Evolutionary conservation across 2,329 filamentous ascomycete genomes (phyloP).

Genomic region (Trichoderma semiorbis): DNA sequence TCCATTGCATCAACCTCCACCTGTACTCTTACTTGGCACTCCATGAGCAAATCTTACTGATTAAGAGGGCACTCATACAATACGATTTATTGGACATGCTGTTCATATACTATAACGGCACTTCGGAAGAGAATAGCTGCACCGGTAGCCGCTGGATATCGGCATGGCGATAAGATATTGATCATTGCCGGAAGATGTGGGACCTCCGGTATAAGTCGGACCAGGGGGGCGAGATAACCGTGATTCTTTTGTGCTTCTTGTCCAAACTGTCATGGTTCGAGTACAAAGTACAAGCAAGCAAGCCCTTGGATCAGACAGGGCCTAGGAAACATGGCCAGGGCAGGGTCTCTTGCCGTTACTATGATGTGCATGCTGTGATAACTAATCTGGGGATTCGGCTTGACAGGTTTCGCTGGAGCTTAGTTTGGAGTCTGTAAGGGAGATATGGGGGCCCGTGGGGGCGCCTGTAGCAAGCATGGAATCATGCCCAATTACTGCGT

Average conservation of each 20-base stretch:
- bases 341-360: not conserved
- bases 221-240: not conserved
- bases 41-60: not conserved
- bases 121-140: not conserved
- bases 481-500: not conserved
- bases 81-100: not conserved
- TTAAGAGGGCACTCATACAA: not conserved
- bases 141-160: not conserved
- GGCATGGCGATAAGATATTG: not conserved
- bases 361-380: not conserved
- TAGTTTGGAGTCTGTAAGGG: not conserved
- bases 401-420: not conserved
- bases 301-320: not conserved
- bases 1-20: not conserved
- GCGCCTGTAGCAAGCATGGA: not conserved
- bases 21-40: not conserved
- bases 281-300: not conserved
- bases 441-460: not conserved
- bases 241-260: not conserved
- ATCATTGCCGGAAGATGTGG: not conserved
- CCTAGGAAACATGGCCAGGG: not conserved
- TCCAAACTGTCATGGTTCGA: not conserved
- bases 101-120: not conserved
- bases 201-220: not conserved
- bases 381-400: not conserved